These are phyloP conservation scores for Diaporthe caulivora DNA, from an alignment of 2,329 filamentous ascomycete genomes.

Conservation along the genomic window DNA sequence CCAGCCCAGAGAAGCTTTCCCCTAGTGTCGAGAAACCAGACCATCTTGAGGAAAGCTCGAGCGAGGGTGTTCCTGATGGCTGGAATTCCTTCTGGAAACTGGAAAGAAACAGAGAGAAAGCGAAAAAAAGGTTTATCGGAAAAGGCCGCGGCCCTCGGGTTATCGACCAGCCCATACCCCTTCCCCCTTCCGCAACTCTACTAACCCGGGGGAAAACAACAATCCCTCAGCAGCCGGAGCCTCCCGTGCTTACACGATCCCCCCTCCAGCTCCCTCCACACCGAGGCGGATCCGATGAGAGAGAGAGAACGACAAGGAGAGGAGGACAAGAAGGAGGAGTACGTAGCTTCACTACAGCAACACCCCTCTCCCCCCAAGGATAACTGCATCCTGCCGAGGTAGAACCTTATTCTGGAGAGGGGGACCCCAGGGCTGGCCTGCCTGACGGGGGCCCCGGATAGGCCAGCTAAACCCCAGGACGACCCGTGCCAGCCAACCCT, in stretches of 20 bases:
- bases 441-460: conserved; percentile 6
- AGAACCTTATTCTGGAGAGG: conserved; percentile 7
- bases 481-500: not conserved
- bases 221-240: not conserved
- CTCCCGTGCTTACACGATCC: not conserved
- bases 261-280: not conserved
- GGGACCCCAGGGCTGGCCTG: conserved; percentile 8
- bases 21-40: conserved; percentile 26
- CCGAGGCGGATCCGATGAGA: not conserved
- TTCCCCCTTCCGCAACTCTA: no score
- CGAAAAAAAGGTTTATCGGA: not conserved
- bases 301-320: not conserved
- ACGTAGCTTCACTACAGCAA: not conserved
- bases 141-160: not conserved
- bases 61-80: conserved; percentile 14
- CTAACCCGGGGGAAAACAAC: not conserved
- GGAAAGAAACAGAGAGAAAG: no score
- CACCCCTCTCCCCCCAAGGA: not conserved
- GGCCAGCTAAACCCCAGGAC: not conserved
- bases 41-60: conserved; percentile 6
- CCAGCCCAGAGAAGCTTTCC: conserved; percentile 21
- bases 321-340: no score
- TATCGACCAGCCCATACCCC: no score
- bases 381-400: conserved; percentile 14
- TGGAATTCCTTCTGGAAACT: conserved; percentile 28